These are phyloP conservation scores for Salvia miltiorrhiza DNA, from an alignment of 257 asterid genomes.

Conservation along the genomic window DNA sequence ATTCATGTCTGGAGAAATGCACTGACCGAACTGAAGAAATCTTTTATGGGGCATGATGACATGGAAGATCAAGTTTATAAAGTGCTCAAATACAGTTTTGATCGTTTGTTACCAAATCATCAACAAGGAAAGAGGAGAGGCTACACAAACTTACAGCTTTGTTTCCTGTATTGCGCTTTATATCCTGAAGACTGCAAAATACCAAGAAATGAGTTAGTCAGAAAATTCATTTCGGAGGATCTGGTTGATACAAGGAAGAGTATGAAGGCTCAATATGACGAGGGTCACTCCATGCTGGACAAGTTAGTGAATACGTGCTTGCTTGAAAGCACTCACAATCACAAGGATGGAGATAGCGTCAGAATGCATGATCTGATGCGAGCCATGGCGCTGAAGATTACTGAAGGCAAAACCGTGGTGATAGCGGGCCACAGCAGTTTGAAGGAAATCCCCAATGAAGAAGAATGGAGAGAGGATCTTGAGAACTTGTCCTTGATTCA, in stretches of 20 bases:
- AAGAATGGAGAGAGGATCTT: slow-evolving; percentile 16
- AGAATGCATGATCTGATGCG: slow-evolving; percentile 23
- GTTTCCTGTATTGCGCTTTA: slow-evolving; percentile 23
- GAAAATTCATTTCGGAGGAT: slow-evolving; percentile 1
- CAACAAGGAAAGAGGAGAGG: neutral
- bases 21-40: neutral
- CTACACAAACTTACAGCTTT: slow-evolving; percentile 2
- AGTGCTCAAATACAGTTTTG: slow-evolving; percentile 22
- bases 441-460: neutral
- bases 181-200: slow-evolving; percentile 18
- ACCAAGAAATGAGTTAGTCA: neutral
- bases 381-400: slow-evolving; percentile 22
- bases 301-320: slow-evolving; percentile 13
- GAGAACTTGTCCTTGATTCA: slow-evolving; percentile 22
- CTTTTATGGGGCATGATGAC: slow-evolving; percentile 8
- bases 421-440: neutral
- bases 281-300: slow-evolving; percentile 9
- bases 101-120: slow-evolving; percentile 3
- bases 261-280: neutral
- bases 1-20: slow-evolving; percentile 16
- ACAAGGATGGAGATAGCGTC: neutral
- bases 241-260: slow-evolving; percentile 2
- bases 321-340: neutral
- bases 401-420: slow-evolving; percentile 11
- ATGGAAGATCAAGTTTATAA: slow-evolving; percentile 16